These are phyloP conservation scores for Eucalyptus dawsonii DNA, from an alignment of 345 rosid genomes.

Conservation along the genomic window DNA sequence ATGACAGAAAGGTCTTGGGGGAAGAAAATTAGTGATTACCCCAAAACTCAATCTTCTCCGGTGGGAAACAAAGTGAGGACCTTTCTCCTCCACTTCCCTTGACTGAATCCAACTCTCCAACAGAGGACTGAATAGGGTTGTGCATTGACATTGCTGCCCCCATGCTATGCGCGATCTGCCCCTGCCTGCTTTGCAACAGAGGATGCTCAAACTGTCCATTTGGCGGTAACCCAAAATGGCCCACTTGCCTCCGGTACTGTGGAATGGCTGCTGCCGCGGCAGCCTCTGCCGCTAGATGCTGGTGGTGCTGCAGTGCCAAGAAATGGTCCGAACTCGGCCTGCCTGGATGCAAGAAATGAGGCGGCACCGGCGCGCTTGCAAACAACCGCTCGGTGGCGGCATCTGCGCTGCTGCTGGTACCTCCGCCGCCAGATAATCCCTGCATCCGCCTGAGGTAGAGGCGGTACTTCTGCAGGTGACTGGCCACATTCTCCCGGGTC, in stretches of 20 bases:
- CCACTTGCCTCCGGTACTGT: slow-evolving; percentile 69
- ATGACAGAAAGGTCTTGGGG: background rate
- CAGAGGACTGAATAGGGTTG: slow-evolving; percentile 30
- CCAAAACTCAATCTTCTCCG: slow-evolving; percentile 57
- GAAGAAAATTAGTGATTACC: slow-evolving; percentile 4
- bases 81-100: slow-evolving; percentile 65
- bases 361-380: slow-evolving; percentile 92
- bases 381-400: slow-evolving; percentile 85
- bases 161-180: slow-evolving; percentile 46
- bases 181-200: slow-evolving; percentile 41
- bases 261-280: slow-evolving; percentile 29
- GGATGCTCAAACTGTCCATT: slow-evolving; percentile 73
- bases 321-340: slow-evolving; percentile 63
- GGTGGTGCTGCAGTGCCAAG: slow-evolving; percentile 70
- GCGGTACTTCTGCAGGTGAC: slow-evolving; percentile 78
- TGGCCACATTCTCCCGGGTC: slow-evolving; percentile 83
- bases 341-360: slow-evolving; percentile 82
- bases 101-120: slow-evolving; percentile 76
- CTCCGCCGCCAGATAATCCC: slow-evolving; percentile 51
- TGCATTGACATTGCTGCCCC: slow-evolving; percentile 50
- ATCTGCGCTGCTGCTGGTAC: slow-evolving; percentile 36
- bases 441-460: slow-evolving; percentile 89
- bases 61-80: slow-evolving; percentile 95
- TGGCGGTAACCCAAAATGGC: slow-evolving; percentile 46
- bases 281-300: slow-evolving; percentile 57